Base-by-base conservation (phyloP, 352 stramenopile genomes). In the Blastocystis sp. region DNA sequence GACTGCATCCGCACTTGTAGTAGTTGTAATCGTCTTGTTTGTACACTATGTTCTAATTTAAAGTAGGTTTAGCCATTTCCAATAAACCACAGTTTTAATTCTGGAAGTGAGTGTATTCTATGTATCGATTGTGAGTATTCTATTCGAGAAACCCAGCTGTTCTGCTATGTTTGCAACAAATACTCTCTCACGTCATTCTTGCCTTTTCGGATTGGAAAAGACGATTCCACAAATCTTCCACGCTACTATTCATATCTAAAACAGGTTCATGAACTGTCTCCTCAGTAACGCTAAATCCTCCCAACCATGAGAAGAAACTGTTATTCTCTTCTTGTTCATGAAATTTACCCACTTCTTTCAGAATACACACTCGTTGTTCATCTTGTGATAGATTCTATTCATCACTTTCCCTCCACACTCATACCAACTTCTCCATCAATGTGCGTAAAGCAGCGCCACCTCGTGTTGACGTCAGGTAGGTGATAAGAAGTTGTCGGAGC, bases 331-430 rank as follows among this genome's bases (percentile, higher is more conserved):
- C 37, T 40, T 92, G 90, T 91, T 95, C 93, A 68, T 95, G 93
- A 91, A 93, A 95, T 91, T 95, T 95, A 76, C 94, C 91, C 89
- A 95, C 90, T 75, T 92, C 94, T 90, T 95, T 95, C 35, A 64
- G 0, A 33, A 89, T 40, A 24, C 44, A 80, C 35, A 90, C 19
- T 13, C 64, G 51, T 60, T 56, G 76, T 42, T 91, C 69, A 35
- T 84, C 73, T n/a, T 84, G 53, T 40, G 73, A 84, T 1, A 84
- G 24, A 17, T 84, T 84, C 33, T 82, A 81, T 0, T 70, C 66
- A 0, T 91, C 90, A 0, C 79, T 76, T n/a, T 88, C 62, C 3
- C 93, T 87, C 0, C 91, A 90, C 5, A 92, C 90, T 44, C 93
- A 90, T 92, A 94, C 93, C 0, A 91, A 90, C 40, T 91, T 56